phyloP scores from a whole-genome alignment of 495 filamentous ascomycete genomes.

The Penicillium tannophilum region DNA sequence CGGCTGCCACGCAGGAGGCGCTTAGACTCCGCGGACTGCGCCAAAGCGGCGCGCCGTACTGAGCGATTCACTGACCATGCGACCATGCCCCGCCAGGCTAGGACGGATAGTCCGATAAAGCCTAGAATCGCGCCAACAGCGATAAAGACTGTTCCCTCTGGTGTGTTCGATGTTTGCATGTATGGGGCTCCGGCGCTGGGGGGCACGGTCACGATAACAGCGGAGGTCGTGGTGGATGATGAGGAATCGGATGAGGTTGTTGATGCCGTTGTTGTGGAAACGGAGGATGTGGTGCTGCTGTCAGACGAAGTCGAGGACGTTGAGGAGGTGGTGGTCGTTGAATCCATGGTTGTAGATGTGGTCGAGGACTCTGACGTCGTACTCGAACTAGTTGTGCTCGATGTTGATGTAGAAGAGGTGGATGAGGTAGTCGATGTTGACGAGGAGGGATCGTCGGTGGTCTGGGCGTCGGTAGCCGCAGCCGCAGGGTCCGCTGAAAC shows the following conservation, averaged over 20 bases:
- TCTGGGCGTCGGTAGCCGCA: constrained; percentile 24
- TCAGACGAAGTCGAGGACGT: constrained; percentile 21
- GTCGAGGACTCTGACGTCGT: constrained; percentile 16
- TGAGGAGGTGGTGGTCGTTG: constrained; percentile 25
- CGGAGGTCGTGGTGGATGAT: constrained; percentile 28
- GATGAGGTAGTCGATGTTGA: constrained; percentile 18
- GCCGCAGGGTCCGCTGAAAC: constrained; percentile 24
- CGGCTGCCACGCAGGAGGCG: constrained; percentile 57
- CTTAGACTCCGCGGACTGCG: constrained; percentile 73
- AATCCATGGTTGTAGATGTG: constrained; percentile 30
- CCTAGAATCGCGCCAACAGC: constrained; percentile 86
- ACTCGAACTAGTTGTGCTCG: constrained; percentile 15
- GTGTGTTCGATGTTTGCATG: constrained; percentile 89
- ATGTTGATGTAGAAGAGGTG: constrained; percentile 21
- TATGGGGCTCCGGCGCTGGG: constrained; percentile 85
- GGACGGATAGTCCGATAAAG: constrained; percentile 73
- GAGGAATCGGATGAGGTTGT: constrained; percentile 31
- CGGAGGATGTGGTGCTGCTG: constrained; percentile 23
- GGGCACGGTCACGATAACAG: constrained; percentile 64
- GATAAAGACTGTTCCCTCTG: constrained; percentile 96
- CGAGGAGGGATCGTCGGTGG: constrained; percentile 31
- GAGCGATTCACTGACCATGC: constrained; percentile 92
- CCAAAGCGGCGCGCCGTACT: constrained; percentile 74
- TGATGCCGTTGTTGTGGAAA: constrained; percentile 32
- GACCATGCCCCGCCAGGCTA: constrained; percentile 86